Conservation (phyloP, 2,329 filamentous ascomycete genomes). For the Apiospora phragmitis region DNA sequence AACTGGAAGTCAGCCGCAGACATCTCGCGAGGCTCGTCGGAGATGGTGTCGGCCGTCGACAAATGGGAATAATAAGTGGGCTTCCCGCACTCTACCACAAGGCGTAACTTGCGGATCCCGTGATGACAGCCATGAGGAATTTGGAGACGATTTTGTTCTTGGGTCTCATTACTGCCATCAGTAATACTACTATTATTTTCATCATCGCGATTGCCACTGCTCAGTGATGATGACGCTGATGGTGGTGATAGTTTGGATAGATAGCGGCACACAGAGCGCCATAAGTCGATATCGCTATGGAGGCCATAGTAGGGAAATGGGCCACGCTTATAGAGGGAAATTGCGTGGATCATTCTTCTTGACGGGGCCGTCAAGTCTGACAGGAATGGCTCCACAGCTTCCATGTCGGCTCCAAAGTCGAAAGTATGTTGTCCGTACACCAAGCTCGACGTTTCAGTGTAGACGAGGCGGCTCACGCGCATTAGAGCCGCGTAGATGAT, state of each 20-base stretch:
- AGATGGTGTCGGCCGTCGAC: constrained; percentile 22
- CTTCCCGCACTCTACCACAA: constrained; percentile 55
- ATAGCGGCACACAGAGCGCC: constrained; percentile 52
- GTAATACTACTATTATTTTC: no score
- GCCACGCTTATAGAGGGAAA: constrained; percentile 57
- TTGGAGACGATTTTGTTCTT: no score
- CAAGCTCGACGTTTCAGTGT: constrained; percentile 55
- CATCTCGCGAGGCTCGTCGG: constrained; percentile 51
- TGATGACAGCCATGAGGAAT: no score
- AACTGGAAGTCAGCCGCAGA: constrained; percentile 47
- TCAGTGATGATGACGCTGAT: background rate
- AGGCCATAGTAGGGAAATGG: constrained; percentile 53
- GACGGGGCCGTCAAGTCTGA: constrained; percentile 53
- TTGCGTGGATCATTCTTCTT: constrained; percentile 45
- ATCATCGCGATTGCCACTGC: background rate
- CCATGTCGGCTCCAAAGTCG: constrained; percentile 59
- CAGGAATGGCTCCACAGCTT: constrained; percentile 61
- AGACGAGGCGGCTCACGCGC: constrained; percentile 46
- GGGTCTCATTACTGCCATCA: no score
- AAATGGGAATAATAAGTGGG: constrained; percentile 39
- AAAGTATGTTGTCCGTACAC: constrained; percentile 59
- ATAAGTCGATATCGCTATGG: constrained; percentile 57
- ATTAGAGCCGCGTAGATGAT: constrained; percentile 46
- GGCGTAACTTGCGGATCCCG: constrained; percentile 41
- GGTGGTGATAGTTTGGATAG: constrained; percentile 25